Percentiles rank a stretch among this genome's conserved stretches.
phyloP scores from a whole-genome alignment of 2,329 filamentous ascomycete genomes.

The Alternaria gansuensis region DNA sequence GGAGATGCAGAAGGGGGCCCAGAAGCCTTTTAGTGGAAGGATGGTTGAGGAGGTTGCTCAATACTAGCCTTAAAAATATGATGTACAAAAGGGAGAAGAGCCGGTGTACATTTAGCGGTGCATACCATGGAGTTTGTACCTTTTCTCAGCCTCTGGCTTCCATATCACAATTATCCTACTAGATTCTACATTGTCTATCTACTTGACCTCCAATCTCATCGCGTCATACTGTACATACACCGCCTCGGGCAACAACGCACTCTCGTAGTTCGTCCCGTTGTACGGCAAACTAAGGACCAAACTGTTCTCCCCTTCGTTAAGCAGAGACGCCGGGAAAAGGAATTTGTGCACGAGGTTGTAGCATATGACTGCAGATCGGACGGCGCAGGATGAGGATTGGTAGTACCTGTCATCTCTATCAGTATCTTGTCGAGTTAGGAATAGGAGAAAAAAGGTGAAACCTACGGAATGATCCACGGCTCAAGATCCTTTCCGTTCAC shows the following conservation, averaged over 20 bases:
- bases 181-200: conserved; percentile 10
- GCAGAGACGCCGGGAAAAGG: conserved; percentile 60
- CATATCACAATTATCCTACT: neutral
- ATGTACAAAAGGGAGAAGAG: neutral
- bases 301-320: conserved; percentile 64
- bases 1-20: conserved; percentile 33
- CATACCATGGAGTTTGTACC: conserved; percentile 4
- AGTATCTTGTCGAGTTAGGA: conserved; percentile 27
- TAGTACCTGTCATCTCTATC: conserved; percentile 55
- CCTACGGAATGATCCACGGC: conserved; percentile 66
- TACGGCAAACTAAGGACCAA: conserved; percentile 67
- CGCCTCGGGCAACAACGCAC: conserved; percentile 58
- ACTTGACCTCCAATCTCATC: conserved; percentile 65
- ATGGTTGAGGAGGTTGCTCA: conserved; percentile 53
- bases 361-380: conserved; percentile 67
- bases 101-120: conserved; percentile 8
- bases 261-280: conserved; percentile 64
- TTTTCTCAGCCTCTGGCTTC: neutral
- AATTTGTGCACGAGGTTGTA: conserved; percentile 70
- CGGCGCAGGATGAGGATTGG: conserved; percentile 67
- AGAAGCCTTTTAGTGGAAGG: conserved; percentile 40
- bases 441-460: neutral
- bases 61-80: neutral
- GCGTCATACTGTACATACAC: conserved; percentile 74
- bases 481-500: conserved; percentile 59